Conservation (phyloP, 2,329 filamentous ascomycete genomes). For the Paracorniculantispora psalliotae region DNA sequence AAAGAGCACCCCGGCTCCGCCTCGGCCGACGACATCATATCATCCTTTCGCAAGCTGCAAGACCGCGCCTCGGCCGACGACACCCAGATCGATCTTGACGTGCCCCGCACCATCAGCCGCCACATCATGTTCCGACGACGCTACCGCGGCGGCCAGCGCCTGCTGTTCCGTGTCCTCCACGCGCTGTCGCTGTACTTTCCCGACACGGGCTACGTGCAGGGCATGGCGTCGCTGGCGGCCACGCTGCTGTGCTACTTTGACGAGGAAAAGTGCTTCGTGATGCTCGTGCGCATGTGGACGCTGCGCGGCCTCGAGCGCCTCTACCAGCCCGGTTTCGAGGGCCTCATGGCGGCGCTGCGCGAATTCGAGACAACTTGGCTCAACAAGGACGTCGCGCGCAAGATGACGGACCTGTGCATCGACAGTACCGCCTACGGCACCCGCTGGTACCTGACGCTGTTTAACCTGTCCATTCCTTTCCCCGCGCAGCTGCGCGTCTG, state of each 20-base stretch:
- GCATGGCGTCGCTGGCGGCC: constrained; percentile 90
- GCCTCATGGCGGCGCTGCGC: constrained; percentile 77
- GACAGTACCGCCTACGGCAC: constrained; percentile 91
- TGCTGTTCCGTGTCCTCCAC: constrained; percentile 89
- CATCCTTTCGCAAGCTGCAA: constrained; percentile 68
- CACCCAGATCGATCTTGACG: constrained; percentile 94
- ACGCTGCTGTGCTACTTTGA: constrained; percentile 96
- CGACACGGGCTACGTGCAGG: constrained; percentile 91
- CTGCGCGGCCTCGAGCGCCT: constrained; percentile 79
- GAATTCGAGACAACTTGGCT: constrained; percentile 88
- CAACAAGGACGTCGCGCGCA: constrained; percentile 70
- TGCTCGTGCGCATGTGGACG: constrained; percentile 93
- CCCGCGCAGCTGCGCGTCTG: constrained; percentile 90
- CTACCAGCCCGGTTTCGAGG: constrained; percentile 78
- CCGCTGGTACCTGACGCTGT: constrained; percentile 93
- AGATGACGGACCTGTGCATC: constrained; percentile 73
- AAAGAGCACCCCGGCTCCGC: constrained; percentile 55
- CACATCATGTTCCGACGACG: constrained; percentile 96
- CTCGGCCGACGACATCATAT: constrained; percentile 66
- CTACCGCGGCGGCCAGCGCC: constrained; percentile 85
- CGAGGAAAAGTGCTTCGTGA: constrained; percentile 89
- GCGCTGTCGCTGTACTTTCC: constrained; percentile 88
- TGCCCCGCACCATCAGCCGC: constrained; percentile 87
- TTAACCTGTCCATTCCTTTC: constrained; percentile 95
- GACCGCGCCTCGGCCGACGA: constrained; percentile 77